Percentiles rank a stretch among this genome's conserved stretches.
phyloP scores from a whole-genome alignment of 805 yeast genomes.

The Barnettozyma sp. region DNA sequence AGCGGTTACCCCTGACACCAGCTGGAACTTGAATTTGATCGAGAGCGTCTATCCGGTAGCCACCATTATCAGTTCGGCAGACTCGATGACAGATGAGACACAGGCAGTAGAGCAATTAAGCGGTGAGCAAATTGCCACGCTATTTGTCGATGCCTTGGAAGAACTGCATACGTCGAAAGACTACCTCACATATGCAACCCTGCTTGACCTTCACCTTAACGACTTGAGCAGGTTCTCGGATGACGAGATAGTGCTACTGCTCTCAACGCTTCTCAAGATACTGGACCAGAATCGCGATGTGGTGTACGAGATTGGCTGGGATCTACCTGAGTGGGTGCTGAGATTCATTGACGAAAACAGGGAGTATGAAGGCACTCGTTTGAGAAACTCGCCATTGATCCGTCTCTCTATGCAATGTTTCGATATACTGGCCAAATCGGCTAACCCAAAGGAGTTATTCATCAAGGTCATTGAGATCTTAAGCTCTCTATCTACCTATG shows the following conservation, averaged over 20 bases:
- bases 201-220: conserved; percentile 53
- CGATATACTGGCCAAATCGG: conserved; percentile 56
- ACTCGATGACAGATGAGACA: no score
- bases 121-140: conserved; percentile 4
- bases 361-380: conserved; percentile 35
- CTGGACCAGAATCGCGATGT: conserved; percentile 42
- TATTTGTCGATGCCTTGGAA: conserved; percentile 3
- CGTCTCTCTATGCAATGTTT: conserved; percentile 39
- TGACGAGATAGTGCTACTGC: conserved; percentile 44
- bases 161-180: conserved; percentile 41
- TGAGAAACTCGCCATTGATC: conserved; percentile 4
- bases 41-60: no score
- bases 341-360: conserved; percentile 41
- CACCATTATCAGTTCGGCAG: no score
- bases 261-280: conserved; percentile 38
- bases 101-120: background rate
- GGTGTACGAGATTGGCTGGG: conserved; percentile 80
- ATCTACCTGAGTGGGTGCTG: conserved; percentile 65
- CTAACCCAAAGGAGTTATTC: conserved; percentile 77
- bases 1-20: no score
- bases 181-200: conserved; percentile 63
- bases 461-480: conserved; percentile 65
- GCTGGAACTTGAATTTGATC: no score
- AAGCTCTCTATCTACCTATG: no score
- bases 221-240: conserved; percentile 40